Base-by-base conservation (phyloP, 2,329 filamentous ascomycete genomes). In the Ceratocystis smalleyi region DNA sequence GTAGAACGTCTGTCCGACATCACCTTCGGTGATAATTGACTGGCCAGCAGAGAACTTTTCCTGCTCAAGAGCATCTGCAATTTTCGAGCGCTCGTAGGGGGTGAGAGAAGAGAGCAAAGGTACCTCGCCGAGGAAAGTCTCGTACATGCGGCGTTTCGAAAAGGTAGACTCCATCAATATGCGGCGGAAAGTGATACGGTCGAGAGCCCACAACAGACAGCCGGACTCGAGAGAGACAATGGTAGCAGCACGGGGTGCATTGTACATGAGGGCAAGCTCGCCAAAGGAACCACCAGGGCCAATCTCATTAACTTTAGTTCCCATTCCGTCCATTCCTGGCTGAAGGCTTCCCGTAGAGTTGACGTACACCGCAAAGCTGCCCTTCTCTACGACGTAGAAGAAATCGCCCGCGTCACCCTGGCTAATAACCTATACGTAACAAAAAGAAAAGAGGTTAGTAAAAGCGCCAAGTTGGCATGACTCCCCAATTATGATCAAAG, bases 151-250 rank as follows among this genome's bases (percentile, higher is more conserved):
- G 70, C 94, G 86, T 65, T 92, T 88, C 70, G 95, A 89, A 77
- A 96, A 97, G 2, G 94, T 95, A 47, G 89, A 95, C 76, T 97
- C 92, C 91, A 99, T 96, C 68, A 99, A 81, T 68, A 99, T 97
- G 67, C 94, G 89, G 70, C 94, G 90, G 81, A 99, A 99, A 8
- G 94, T 99, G 68, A 96, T 82, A 63, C 94, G 89, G 73, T 99
- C 94, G 61, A 99, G 80, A 22, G 91, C 91, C 94, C 94, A 99
- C 8, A 99, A 81, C 2, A 87, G 91, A 71, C 88, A 91, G 43
- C 82, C 77, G 2, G 86, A 74, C 70, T 95, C 89, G 12, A 87
- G 85, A 35, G 89, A 95, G 67, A 95, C 83, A 67, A 99, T 89
- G 0, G 94, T 97, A 2, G 94, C 94, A 51, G 94, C 94, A 71